These are phyloP conservation scores for Catunica adiposa DNA, from an alignment of 2,329 filamentous ascomycete genomes.

Conservation along the genomic window DNA sequence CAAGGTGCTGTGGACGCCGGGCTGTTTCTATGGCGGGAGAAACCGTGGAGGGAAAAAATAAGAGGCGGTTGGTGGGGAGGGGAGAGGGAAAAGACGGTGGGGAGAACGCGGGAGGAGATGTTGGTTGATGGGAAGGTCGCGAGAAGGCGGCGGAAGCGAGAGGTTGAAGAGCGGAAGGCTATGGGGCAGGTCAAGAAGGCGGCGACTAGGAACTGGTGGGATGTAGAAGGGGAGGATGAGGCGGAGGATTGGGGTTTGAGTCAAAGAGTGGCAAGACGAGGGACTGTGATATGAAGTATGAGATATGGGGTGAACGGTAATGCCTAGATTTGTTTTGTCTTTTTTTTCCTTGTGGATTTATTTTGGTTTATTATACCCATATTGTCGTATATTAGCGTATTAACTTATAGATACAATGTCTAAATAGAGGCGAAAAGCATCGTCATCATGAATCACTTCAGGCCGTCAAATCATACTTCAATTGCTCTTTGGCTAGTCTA, in stretches of 20 bases:
- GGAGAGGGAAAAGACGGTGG: constrained; percentile 18
- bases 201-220: constrained; percentile 24
- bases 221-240: constrained; percentile 16
- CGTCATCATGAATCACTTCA: neutral
- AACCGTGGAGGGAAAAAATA: constrained; percentile 33
- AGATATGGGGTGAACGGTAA: neutral
- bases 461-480: neutral
- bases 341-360: neutral
- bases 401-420: neutral
- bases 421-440: neutral
- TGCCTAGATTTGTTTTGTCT: neutral
- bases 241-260: neutral
- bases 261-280: neutral
- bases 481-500: constrained; percentile 14
- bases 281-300: neutral
- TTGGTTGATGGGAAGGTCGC: constrained; percentile 33
- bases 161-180: constrained; percentile 22
- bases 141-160: constrained; percentile 31
- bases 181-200: neutral
- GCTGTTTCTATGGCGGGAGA: constrained; percentile 53
- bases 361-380: constrained; percentile 6
- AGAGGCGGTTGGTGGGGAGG: constrained; percentile 16
- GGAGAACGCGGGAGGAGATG: constrained; percentile 37
- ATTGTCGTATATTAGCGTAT: constrained; percentile 9
- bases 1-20: constrained; percentile 53